phyloP scores from a whole-genome alignment of 139 green algal genomes.

The Closterium sp. region DNA sequence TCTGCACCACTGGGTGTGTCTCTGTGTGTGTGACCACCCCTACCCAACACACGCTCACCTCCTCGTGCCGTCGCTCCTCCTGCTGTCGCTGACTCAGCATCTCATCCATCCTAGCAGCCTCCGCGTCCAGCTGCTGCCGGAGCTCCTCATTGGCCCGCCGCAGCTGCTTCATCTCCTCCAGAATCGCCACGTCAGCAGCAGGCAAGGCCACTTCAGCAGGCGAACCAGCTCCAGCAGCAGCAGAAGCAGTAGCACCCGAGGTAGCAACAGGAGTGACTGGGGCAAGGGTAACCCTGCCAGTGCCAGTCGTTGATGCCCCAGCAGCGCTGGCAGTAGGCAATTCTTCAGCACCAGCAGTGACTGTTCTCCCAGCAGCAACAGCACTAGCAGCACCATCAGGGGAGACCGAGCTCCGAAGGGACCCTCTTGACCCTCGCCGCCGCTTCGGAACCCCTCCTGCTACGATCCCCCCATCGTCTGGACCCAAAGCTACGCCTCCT shows the following conservation, averaged over 20 bases:
- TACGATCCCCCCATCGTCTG: not conserved
- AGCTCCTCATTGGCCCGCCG: not conserved
- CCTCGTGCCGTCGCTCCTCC: not conserved
- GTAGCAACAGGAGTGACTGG: not conserved
- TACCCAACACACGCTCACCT: not conserved
- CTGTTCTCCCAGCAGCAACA: too few relatives aligned
- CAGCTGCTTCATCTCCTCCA: not conserved
- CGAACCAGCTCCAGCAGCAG: not conserved
- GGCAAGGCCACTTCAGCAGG: not conserved
- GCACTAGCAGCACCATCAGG: not conserved
- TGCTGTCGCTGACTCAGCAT: not conserved
- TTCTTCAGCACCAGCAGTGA: too few relatives aligned
- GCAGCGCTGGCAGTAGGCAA: too few relatives aligned
- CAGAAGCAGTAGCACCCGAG: not conserved
- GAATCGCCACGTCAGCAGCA: not conserved
- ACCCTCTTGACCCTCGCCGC: not conserved
- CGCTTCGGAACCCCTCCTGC: not conserved
- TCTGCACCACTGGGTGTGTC: too few relatives aligned
- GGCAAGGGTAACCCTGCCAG: not conserved
- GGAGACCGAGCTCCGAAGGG: not conserved
- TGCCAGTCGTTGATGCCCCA: not conserved
- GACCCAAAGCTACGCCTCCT: not conserved
- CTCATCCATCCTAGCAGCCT: not conserved
- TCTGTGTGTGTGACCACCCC: too few relatives aligned
- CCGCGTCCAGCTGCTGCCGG: not conserved